Base-by-base conservation (phyloP, 1,284 basidiomycete genomes). In the Boletus mariae region DNA sequence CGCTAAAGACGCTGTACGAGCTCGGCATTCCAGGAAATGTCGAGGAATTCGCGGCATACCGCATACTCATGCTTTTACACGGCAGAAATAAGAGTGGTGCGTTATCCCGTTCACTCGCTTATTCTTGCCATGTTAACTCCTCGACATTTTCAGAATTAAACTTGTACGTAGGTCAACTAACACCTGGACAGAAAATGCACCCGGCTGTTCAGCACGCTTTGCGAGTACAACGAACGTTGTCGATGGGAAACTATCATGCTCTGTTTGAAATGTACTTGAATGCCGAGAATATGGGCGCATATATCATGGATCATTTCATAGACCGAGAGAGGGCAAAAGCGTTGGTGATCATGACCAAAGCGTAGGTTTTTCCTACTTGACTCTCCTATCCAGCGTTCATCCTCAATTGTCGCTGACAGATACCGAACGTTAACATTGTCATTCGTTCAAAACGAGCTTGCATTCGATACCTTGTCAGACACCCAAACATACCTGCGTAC, bases 221-320 rank as follows among this genome's bases (percentile, higher is more conserved):
- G 56, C 77, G 80, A 51, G 94, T 98, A 53, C 92, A 95, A 66
- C 84, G 90, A 35, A 90, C 94, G 26, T 73, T 95, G 55, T 85
- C 94, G 44, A 91, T 91, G 68, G 93, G 92, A 66, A 99, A 99
- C 72, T 99, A 98, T 73, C 89, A 92, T 73, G 80, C 84, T 45
- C 84, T 99, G 62, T 99, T 98, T 75, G 80, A 84, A 58, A 76
- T 95, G 47, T 99, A 93, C 73, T 64, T 83, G 60, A 78, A 80
- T 55, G 92, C 94, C 43, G 95, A 95, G 41, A 96, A 96, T 69
- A 98, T 99, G 97, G 93, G 94, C 48, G 94, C 85, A 53, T 98
- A 98, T 72, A 94, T 99, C 67, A 97, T 99, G 92, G 96, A 99
- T 72, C 94, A 98, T 71, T 98, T 99, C 70, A 89, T 98, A 61